Evolutionary conservation across 148 eudicot species (phyloP).

Genomic region (Vaccinium myrtillus): DNA sequence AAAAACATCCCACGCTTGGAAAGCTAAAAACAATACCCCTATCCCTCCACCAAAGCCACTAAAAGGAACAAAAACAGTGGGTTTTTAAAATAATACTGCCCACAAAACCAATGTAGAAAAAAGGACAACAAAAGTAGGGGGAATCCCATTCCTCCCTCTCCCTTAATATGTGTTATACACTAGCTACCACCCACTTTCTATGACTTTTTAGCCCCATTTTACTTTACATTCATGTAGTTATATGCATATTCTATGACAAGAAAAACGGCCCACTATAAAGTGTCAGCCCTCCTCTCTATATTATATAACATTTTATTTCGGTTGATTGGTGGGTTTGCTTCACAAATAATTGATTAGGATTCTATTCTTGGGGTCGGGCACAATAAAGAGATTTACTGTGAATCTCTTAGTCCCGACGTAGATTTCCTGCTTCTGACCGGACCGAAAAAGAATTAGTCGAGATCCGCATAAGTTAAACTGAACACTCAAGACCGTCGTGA

Average conservation of each 20-base stretch:
- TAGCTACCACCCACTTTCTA: conserved; percentile 30
- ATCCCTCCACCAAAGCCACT: conserved; percentile 20
- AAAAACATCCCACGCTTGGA: conserved; percentile 80
- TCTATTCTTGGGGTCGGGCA: too few relatives aligned
- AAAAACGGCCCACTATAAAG: conserved; percentile 16
- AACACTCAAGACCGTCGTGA: too few relatives aligned
- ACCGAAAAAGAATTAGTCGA: too few relatives aligned
- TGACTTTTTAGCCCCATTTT: conserved; percentile 23
- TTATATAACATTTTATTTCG: too few relatives aligned
- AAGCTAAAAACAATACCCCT: conserved; percentile 37
- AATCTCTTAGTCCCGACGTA: too few relatives aligned
- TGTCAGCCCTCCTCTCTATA: conserved; percentile 23
- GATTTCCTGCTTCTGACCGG: too few relatives aligned
- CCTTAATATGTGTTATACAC: background rate
- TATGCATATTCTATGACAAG: background rate
- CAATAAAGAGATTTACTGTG: too few relatives aligned
- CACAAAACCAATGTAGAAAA: background rate
- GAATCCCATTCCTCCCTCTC: conserved; percentile 10
- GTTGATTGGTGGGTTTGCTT: too few relatives aligned
- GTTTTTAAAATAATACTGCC: conserved; percentile 7
- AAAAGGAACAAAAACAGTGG: background rate
- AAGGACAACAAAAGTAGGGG: conserved; percentile 15
- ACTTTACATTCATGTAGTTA: conserved; percentile 13
- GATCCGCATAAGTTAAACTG: too few relatives aligned
- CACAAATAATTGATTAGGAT: too few relatives aligned